Percentiles rank a stretch among this genome's conserved stretches.
These are phyloP conservation scores for Pyracantha coccinea DNA, from an alignment of 331 rosid species.

Conservation along the genomic window DNA sequence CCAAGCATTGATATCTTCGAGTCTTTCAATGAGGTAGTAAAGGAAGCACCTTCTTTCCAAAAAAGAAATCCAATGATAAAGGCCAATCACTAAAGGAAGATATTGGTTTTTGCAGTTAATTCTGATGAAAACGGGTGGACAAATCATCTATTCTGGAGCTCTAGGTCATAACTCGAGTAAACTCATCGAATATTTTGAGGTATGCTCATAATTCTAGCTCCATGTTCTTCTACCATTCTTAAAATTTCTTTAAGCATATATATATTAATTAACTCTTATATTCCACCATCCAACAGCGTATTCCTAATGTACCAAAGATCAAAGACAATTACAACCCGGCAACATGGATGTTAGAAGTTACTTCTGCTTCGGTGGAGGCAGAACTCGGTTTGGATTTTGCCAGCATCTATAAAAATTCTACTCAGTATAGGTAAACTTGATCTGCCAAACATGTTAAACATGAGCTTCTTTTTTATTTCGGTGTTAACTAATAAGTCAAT, in stretches of 20 bases:
- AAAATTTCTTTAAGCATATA: too few species aligned
- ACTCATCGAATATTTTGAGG: conserved; percentile 82
- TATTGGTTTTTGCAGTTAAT: conserved; percentile 49
- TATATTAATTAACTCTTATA: not conserved
- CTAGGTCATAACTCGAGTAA: conserved; percentile 59
- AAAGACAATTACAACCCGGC: conserved; percentile 83
- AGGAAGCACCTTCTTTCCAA: not conserved
- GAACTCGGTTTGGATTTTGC: conserved; percentile 69
- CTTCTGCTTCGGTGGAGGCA: conserved; percentile 72
- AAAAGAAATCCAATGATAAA: not conserved
- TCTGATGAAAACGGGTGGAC: conserved; percentile 82
- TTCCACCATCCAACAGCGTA: conserved; percentile 31
- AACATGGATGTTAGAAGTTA: conserved; percentile 95
- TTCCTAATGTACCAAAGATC: conserved; percentile 71
- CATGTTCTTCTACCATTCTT: not conserved
- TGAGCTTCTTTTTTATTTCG: not conserved
- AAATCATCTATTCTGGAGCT: conserved; percentile 56
- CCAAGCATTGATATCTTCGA: conserved; percentile 92
- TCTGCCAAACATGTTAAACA: not conserved
- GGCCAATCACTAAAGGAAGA: not conserved
- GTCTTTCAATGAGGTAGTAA: conserved; percentile 75
- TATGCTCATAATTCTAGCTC: conserved; percentile 3
- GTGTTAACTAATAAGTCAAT: not conserved
- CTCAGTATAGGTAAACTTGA: conserved; percentile 28
- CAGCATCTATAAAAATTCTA: conserved; percentile 41